Evolutionary conservation across 768 basidiomycete genomes (phyloP).

Genomic region (Xanthoconium purpureum): DNA sequence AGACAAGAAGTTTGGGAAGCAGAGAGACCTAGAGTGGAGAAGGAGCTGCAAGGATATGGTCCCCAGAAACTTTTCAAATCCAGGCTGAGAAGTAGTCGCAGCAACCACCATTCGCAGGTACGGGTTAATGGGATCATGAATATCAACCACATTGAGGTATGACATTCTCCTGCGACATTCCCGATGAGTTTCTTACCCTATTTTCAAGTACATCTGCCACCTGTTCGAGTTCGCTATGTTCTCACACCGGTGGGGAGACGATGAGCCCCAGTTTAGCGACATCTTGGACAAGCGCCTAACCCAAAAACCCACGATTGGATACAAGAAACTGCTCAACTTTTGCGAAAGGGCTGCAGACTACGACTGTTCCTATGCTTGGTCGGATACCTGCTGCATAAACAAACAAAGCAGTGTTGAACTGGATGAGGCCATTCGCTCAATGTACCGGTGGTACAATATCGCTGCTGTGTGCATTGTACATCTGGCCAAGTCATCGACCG

Average conservation of each 20-base stretch:
- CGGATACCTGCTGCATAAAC: slow-evolving; percentile 23
- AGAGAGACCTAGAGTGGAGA: slow-evolving; percentile 8
- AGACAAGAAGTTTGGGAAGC: too few relatives aligned
- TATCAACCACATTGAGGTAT: not conserved
- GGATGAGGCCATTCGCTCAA: slow-evolving; percentile 30
- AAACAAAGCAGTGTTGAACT: slow-evolving; percentile 30
- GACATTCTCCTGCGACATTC: not conserved
- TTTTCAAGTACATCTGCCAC: slow-evolving; percentile 4
- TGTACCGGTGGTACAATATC: slow-evolving; percentile 28
- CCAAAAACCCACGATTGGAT: slow-evolving; percentile 9
- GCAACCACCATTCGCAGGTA: not conserved
- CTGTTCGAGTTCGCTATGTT: slow-evolving; percentile 19
- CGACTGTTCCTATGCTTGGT: slow-evolving; percentile 23
- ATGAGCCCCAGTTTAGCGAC: slow-evolving; percentile 22
- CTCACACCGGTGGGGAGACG: slow-evolving; percentile 23
- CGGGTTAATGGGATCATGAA: not conserved
- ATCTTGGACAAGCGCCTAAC: not conserved
- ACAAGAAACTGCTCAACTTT: slow-evolving; percentile 15
- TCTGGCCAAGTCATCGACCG: slow-evolving; percentile 10
- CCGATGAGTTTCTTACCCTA: not conserved
- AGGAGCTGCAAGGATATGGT: not conserved
- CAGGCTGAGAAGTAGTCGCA: not conserved
- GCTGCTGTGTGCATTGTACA: slow-evolving; percentile 25
- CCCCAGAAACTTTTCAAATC: not conserved
- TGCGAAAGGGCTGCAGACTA: slow-evolving; percentile 18